Evolutionary conservation across 805 yeast species (phyloP).

Genomic region (Metschnikowia proteae): DNA sequence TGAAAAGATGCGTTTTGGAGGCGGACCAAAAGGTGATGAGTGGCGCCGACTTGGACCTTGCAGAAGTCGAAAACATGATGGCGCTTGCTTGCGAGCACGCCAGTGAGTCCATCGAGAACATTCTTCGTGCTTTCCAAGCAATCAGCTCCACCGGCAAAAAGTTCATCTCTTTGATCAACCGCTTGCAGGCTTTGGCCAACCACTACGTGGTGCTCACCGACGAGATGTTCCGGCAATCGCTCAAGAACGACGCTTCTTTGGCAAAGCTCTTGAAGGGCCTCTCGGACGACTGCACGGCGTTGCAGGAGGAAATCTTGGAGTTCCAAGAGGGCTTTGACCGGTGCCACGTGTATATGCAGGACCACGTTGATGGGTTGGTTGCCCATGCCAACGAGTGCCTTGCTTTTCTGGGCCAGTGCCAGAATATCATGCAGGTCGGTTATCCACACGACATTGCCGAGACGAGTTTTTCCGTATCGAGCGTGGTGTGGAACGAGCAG

Average conservation of each 20-base stretch:
- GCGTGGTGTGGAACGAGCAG: background rate
- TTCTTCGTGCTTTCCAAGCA: constrained; percentile 10
- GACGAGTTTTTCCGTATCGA: background rate
- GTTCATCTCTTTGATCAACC: constrained; percentile 7
- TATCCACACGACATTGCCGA: background rate
- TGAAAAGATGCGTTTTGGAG: background rate
- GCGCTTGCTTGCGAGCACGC: constrained; percentile 6
- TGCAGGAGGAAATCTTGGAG: constrained; percentile 4
- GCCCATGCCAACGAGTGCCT: background rate
- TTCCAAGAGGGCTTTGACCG: background rate
- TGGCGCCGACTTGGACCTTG: background rate
- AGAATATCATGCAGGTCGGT: background rate
- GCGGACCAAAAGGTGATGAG: background rate
- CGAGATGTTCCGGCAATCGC: background rate
- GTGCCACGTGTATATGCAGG: constrained; percentile 4
- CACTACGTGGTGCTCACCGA: constrained; percentile 9
- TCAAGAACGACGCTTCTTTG: background rate
- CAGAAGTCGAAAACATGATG: constrained; percentile 3
- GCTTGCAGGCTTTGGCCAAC: constrained; percentile 11
- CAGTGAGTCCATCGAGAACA: constrained; percentile 6
- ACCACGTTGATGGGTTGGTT: background rate
- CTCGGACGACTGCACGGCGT: background rate
- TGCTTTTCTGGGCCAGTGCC: background rate
- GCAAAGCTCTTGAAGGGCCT: constrained; percentile 2
- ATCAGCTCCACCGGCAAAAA: constrained; percentile 8